Base-by-base conservation (phyloP, 2,329 filamentous ascomycete species). In the Bipolaris zeicola region DNA sequence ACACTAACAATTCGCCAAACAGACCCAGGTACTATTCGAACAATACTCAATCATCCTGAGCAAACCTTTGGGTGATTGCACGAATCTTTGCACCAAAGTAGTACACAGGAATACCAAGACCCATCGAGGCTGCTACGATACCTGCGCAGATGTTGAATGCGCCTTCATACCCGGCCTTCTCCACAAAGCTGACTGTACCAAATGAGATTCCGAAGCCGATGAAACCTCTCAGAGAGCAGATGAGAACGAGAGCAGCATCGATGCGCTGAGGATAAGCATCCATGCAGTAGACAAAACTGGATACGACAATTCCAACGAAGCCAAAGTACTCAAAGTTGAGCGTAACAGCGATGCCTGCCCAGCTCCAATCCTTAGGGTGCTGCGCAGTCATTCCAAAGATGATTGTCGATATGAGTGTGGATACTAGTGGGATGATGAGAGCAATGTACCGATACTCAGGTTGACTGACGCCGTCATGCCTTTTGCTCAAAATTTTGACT, bases 201-300 rank as follows among this genome's bases (percentile, higher is more conserved):
- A 58, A 60, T 3, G 55, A 58, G 28, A 60, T 57, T 4, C 50
- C 58, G 31, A 60, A 60, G 31, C 58, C 55, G 13, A 60, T 60
- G 20, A 60, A 60, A 16, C 58, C 58, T 13, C 58, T 45, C 6
- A 57, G 22, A 11, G 58, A 57, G 43, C 58, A 60, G 22, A 60
- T 60, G 24, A 60, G 50, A 22, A 60, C 58, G 3, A 60, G 50
- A 6, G 55, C 55, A 5, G 58, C 54, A 44, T 58, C 58, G 5
- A 55, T 58, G 6, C 58, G 54, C 44, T 60, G 58, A 18, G 58
- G 58, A 34, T 58, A 60, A 6, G 55, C 54, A 28, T 60, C 58
- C 50, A 60, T 58, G 42, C 50, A 54, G 26, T 58, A 60, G 6
- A 58, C 51, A 16, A 60, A 55, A 31, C 55, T 54, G 26, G 51